phyloP scores from a whole-genome alignment of 2,329 filamentous ascomycete species.

The Grosmannia huntii region DNA sequence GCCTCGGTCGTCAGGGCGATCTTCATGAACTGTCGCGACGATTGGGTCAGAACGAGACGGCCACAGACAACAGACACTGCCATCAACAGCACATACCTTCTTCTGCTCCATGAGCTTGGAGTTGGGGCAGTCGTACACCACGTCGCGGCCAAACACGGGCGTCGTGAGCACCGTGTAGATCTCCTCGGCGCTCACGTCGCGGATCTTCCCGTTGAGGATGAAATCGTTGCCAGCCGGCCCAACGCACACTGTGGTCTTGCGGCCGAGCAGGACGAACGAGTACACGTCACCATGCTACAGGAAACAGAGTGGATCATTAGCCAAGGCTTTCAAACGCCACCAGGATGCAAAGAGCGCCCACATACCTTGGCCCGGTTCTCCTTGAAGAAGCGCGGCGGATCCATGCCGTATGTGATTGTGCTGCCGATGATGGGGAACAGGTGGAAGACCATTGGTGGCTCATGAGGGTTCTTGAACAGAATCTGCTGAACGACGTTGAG shows the following conservation, averaged over 20 bases:
- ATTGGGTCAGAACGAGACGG: not conserved
- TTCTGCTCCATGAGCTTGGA: constrained; percentile 82
- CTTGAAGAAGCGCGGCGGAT: constrained; percentile 79
- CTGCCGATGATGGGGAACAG: constrained; percentile 77
- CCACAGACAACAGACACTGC: not conserved
- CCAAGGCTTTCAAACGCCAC: not conserved
- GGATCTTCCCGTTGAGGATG: constrained; percentile 40
- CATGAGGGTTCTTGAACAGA: constrained; percentile 68
- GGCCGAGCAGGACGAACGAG: constrained; percentile 39
- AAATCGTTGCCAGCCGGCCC: constrained; percentile 41
- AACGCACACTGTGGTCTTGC: constrained; percentile 35
- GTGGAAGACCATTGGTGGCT: constrained; percentile 71
- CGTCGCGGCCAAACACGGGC: constrained; percentile 59
- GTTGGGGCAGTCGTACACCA: constrained; percentile 78
- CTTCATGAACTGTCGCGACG: constrained; percentile 48
- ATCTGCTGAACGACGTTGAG: constrained; percentile 73
- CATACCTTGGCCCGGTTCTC: constrained; percentile 54
- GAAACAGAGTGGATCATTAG: not conserved
- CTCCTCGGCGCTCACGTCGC: constrained; percentile 40
- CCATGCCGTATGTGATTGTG: constrained; percentile 89
- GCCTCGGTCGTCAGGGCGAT: constrained; percentile 54
- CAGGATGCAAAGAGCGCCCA: not conserved
- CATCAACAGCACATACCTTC: constrained; percentile 38
- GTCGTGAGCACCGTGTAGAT: constrained; percentile 38
- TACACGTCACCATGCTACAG: constrained; percentile 38